Base-by-base conservation (phyloP, 2,329 filamentous ascomycete species). In the Colletotrichum siamense region DNA sequence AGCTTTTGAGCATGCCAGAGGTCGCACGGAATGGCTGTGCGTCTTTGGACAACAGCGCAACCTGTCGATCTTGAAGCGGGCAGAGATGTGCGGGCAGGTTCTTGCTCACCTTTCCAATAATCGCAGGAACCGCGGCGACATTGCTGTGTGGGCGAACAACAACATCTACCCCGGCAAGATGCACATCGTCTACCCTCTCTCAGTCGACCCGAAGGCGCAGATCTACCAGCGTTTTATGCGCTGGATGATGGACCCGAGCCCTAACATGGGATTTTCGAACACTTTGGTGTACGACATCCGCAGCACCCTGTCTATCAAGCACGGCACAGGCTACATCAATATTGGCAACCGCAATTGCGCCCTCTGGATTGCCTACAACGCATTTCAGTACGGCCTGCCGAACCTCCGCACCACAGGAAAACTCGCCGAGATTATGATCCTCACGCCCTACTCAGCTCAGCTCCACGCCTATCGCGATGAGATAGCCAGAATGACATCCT, bases 391-490 rank as follows among this genome's bases (percentile, higher is more conserved):
- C 64, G n/a, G 39, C n/a, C 30, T 73, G 6, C 70, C 70, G 22
- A 72, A 68, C 26, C 62, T 68, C 8, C 18, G 44, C 16, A 13
- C n/a, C 9, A 26, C 8, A 36, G 71, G 71, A 22, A 49, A 8
- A 49, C 71, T 57, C 12, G 66, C 67, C 4, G 61, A 69, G 9
- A 34, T 74, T 30, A 69, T 74, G 71, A 66, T 71, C 18, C 13
- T 75, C 9, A 71, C 68, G 16, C 72, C 72, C 7, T 75, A 75
- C 44, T 7, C 24, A 12, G 59, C 68, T 9, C 72, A 75, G 44
- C 39, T 44, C 7, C 36, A 52, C n/a, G 57, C 30, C 30, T 73
- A 73, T 57, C 39, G 39, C 36, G 36, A 61, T 22, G 71, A 69
- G 3, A 44, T 73, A 30, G 30, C 36, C 10, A 30, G 28, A 15